Evolutionary conservation across 1,284 basidiomycete genomes (phyloP).

Genomic region (Boletellus sp.): DNA sequence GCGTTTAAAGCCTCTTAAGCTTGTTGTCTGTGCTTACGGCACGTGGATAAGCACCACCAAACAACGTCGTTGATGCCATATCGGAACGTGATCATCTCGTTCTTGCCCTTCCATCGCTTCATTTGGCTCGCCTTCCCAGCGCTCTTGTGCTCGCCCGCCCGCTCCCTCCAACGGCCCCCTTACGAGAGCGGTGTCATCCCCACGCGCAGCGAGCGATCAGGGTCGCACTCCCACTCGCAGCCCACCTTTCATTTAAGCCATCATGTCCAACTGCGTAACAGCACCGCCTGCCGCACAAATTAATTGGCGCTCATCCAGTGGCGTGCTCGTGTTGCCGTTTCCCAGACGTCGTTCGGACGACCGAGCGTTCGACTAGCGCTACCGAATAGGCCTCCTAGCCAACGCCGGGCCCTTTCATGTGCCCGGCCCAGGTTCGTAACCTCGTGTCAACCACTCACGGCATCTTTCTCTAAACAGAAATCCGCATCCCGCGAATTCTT

Average conservation of each 20-base stretch:
- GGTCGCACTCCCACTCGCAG: too few relatives aligned
- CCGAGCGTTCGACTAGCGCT: background rate
- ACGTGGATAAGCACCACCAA: conserved; percentile 34
- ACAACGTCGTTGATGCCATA: conserved; percentile 35
- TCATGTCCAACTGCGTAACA: too few relatives aligned
- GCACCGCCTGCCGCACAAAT: too few relatives aligned
- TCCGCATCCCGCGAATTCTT: conserved; percentile 11
- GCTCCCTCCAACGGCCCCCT: background rate
- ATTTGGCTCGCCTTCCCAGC: too few relatives aligned
- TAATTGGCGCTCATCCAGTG: too few relatives aligned
- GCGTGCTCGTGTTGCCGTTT: too few relatives aligned
- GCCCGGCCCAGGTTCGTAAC: conserved; percentile 12
- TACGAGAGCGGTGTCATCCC: too few relatives aligned
- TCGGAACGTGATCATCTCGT: conserved; percentile 24
- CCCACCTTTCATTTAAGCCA: too few relatives aligned
- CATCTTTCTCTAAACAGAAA: conserved; percentile 14
- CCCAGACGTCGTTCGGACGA: too few relatives aligned
- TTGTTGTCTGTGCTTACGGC: conserved; percentile 37
- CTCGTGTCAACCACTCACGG: conserved; percentile 22
- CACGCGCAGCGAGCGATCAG: too few relatives aligned
- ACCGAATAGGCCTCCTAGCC: background rate
- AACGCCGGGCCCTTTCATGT: background rate
- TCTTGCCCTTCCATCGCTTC: too few relatives aligned
- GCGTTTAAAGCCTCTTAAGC: conserved; percentile 34
- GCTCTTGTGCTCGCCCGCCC: background rate